phyloP scores from a whole-genome alignment of 169 alveolate species.

The Perkinsus marinus region DNA sequence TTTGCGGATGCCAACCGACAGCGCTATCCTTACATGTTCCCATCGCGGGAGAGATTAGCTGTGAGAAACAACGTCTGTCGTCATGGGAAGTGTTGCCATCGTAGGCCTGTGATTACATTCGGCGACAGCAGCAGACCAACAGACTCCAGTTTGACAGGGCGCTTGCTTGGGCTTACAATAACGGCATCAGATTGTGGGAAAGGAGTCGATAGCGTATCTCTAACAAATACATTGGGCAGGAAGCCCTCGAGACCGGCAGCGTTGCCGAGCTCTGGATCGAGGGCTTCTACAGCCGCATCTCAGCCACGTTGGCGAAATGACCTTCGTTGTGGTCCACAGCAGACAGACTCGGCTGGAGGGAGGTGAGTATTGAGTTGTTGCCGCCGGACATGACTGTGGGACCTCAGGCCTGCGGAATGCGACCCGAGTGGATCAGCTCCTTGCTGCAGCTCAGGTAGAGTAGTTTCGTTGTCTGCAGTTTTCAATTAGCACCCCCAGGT shows the following conservation, averaged over 20 bases:
- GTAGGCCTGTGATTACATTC: neutral
- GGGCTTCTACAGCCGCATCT: neutral
- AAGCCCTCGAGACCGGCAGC: neutral
- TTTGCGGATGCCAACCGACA: neutral
- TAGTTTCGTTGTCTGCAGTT: neutral
- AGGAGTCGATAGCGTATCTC: too few species aligned
- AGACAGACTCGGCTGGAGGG: neutral
- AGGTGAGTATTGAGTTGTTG: neutral
- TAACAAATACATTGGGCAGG: too few species aligned
- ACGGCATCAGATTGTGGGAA: neutral
- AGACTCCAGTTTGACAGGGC: neutral
- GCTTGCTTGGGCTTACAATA: neutral
- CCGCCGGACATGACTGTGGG: neutral
- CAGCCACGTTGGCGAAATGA: neutral
- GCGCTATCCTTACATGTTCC: neutral
- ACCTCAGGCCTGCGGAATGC: neutral
- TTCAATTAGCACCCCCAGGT: neutral
- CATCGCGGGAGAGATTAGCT: neutral
- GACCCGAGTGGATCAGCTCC: neutral
- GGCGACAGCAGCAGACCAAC: neutral
- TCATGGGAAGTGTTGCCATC: neutral
- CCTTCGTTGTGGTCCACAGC: neutral
- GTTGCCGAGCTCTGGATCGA: neutral
- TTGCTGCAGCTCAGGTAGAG: neutral
- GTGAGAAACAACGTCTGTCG: neutral